Conservation (phyloP, 1,139 yeast genomes). For the Pichia sp. region DNA sequence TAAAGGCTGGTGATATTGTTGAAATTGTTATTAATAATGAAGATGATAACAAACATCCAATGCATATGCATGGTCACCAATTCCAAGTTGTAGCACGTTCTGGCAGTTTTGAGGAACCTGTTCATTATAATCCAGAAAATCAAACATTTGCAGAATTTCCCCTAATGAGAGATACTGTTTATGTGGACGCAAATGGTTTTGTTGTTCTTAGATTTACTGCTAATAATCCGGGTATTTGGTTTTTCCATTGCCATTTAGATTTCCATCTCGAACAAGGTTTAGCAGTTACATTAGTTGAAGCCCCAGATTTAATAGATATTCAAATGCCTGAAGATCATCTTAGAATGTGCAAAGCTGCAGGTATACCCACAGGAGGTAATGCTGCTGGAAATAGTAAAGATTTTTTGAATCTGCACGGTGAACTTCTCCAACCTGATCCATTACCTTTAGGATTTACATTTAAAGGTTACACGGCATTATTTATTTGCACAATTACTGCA, state of each 20-base stretch:
- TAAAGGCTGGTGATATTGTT: constrained; percentile 55
- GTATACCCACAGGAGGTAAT: constrained; percentile 49
- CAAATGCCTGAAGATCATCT: constrained; percentile 37
- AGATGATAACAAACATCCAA: constrained; percentile 75
- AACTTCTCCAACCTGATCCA: constrained; percentile 47
- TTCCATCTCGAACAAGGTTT: constrained; percentile 79
- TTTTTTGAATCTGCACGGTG: constrained; percentile 52
- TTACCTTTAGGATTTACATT: constrained; percentile 65
- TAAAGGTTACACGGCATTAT: constrained; percentile 61
- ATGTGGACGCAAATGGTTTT: constrained; percentile 60
- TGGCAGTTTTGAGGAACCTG: constrained; percentile 46
- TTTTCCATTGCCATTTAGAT: constrained; percentile 78
- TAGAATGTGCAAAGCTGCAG: constrained; percentile 41
- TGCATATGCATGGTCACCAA: constrained; percentile 76
- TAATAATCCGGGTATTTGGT: constrained; percentile 80
- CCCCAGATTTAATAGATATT: constrained; percentile 47
- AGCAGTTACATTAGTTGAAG: constrained; percentile 61
- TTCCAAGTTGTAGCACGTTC: constrained; percentile 66
- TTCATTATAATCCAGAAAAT: constrained; percentile 40
- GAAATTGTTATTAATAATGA: constrained; percentile 65
- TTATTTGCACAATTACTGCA: constrained; percentile 52
- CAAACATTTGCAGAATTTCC: constrained; percentile 54
- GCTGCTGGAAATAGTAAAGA: constrained; percentile 59
- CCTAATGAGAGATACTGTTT: constrained; percentile 57
- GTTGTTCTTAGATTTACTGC: constrained; percentile 64